Conservation (phyloP, 2,329 filamentous ascomycete genomes). For the Ceratocystis harringtonii region DNA sequence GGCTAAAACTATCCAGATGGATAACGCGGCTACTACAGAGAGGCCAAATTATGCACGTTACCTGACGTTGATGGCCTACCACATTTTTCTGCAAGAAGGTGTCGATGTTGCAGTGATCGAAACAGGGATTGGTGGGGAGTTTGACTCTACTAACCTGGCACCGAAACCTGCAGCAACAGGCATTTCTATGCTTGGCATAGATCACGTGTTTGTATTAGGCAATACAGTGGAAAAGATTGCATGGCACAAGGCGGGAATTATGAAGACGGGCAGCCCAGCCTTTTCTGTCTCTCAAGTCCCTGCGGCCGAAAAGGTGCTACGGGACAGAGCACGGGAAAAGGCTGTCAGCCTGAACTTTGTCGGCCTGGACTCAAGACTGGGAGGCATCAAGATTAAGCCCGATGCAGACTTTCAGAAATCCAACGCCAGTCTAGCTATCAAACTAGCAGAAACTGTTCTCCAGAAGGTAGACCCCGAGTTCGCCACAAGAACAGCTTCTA, state of each 20-base stretch:
- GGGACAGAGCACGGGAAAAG: constrained; percentile 38
- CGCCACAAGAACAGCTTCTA: constrained; percentile 13
- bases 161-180: constrained; percentile 41
- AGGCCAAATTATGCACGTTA: constrained; percentile 46
- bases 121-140: constrained; percentile 52
- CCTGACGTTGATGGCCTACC: constrained; percentile 51
- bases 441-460: constrained; percentile 37
- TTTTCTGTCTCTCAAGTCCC: constrained; percentile 42
- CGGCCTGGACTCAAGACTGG: constrained; percentile 31
- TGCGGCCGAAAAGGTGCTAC: constrained; percentile 32
- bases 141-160: constrained; percentile 54
- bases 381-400: constrained; percentile 34
- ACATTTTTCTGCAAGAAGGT: constrained; percentile 48
- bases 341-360: constrained; percentile 33
- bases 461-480: constrained; percentile 29
- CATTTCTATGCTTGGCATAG: constrained; percentile 52
- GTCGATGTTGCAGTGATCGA: constrained; percentile 51
- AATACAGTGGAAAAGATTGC: constrained; percentile 49
- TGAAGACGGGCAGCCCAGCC: constrained; percentile 43
- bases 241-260: constrained; percentile 61
- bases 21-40: not conserved
- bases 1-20: constrained; percentile 20
- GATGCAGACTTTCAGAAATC: constrained; percentile 43
- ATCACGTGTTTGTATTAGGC: constrained; percentile 50
- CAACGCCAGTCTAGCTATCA: constrained; percentile 40